These are phyloP conservation scores for Termitomyces sp. DNA, from an alignment of 768 basidiomycete species.

Conservation along the genomic window DNA sequence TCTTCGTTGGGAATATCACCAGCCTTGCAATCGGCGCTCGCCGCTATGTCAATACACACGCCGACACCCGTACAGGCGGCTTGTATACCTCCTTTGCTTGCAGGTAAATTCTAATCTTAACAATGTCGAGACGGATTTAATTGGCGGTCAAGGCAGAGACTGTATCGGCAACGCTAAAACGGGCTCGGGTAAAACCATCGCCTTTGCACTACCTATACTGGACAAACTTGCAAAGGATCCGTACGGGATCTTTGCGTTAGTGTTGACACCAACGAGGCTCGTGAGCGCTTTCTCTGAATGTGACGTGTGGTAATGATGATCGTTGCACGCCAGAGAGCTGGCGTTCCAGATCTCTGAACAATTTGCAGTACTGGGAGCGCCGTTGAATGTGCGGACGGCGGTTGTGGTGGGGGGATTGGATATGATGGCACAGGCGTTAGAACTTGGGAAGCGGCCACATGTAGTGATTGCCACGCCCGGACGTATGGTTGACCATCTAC, in stretches of 20 bases:
- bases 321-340: slow-evolving; percentile 63
- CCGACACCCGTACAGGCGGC: slow-evolving; percentile 89
- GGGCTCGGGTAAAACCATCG: slow-evolving; percentile 96
- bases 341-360: slow-evolving; percentile 98
- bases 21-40: slow-evolving; percentile 58
- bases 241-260: slow-evolving; percentile 89
- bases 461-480: slow-evolving; percentile 96
- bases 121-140: too few relatives aligned
- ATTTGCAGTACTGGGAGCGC: slow-evolving; percentile 82
- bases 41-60: slow-evolving; percentile 74
- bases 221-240: slow-evolving; percentile 86
- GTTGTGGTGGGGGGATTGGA: slow-evolving; percentile 99
- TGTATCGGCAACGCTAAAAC: slow-evolving; percentile 98
- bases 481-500: slow-evolving; percentile 85
- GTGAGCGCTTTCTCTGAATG: slow-evolving; percentile 12
- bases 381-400: slow-evolving; percentile 77
- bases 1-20: slow-evolving; percentile 54
- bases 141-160: slow-evolving; percentile 65
- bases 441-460: slow-evolving; percentile 82
- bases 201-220: slow-evolving; percentile 93
- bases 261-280: slow-evolving; percentile 93
- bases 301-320: not conserved
- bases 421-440: slow-evolving; percentile 90
- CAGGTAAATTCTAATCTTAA: slow-evolving; percentile 42
- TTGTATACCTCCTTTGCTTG: slow-evolving; percentile 83